Evolutionary conservation across 176 grass and related monocot species (phyloP), one percentile per base, ranked within the genome.

Genomic region (Triticum urartu): DNA sequence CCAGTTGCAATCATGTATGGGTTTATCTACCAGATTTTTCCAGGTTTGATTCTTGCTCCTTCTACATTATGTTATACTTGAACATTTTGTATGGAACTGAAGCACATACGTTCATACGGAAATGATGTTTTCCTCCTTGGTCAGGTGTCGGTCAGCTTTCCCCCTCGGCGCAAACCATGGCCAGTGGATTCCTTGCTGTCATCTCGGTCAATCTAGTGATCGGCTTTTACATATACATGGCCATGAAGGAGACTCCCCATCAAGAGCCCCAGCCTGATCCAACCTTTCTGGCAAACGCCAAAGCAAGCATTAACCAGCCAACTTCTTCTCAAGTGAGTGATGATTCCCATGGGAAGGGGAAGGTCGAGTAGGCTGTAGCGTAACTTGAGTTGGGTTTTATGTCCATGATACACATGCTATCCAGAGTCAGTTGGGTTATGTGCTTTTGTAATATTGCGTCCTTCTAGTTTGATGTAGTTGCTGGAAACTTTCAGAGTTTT

Each of bases 121-220:
- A 11, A 78, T 34, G 17, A 33, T 40, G 1, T 84, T 68, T 66
- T 70, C 7, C 17, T 77, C 9, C 7, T 67, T 88, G 28, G 15
- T 40, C 59, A 87, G 95, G 93, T 79, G 88, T 85, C 12, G 65
- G 58, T 74, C 86, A 92, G 81, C 82, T 98, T 62, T 95, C 95
- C 18, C 84, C 93, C 39, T 89, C 91, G 1, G 48, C 88, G 0
- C 91, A 95, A 54, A 98, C 95, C 35, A 83, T 98, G 30, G 61
- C 86, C 24, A 95, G 93, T 21, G 93, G 95, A 68, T 98, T 98
- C 84, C 81, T 98, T 43, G 95, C 95, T 14, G 91, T 98, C 79
- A 88, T 98, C 84, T 95, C 95, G 0, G 88, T 98, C 60, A 98
- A 95, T 82, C 33, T 98, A 25, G 91, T 95, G 61, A 98, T 98